Percentiles rank a stretch among this genome's conserved stretches.
These are phyloP conservation scores for Platanus orientalis DNA, from an alignment of 164 flowering plant genomes.

Conservation along the genomic window DNA sequence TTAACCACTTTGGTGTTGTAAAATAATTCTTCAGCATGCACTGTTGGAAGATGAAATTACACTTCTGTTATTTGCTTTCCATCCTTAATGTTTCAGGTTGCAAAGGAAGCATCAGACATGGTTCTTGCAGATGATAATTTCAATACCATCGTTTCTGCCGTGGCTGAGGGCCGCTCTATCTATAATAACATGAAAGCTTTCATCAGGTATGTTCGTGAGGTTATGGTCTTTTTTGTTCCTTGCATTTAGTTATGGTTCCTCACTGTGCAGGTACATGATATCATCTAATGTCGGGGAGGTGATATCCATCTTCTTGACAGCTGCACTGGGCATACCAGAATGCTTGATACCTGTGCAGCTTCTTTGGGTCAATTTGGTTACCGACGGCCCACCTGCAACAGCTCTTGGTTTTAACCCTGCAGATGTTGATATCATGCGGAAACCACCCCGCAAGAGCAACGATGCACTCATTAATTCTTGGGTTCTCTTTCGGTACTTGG, in stretches of 20 bases:
- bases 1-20: no score
- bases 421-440: constrained; percentile 80
- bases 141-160: constrained; percentile 80
- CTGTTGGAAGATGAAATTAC: background rate
- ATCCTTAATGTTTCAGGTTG: constrained; percentile 57
- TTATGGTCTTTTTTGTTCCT: constrained; percentile 3
- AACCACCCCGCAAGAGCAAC: constrained; percentile 81
- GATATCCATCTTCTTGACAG: constrained; percentile 83
- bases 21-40: background rate
- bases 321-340: constrained; percentile 86
- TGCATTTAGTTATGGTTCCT: constrained; percentile 6
- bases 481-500: constrained; percentile 86
- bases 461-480: constrained; percentile 78
- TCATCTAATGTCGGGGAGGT: constrained; percentile 96
- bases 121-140: constrained; percentile 90
- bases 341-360: constrained; percentile 93
- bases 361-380: constrained; percentile 93
- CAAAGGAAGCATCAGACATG: constrained; percentile 97
- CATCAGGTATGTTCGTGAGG: constrained; percentile 45
- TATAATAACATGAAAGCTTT: constrained; percentile 96
- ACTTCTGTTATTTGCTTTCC: background rate
- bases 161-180: constrained; percentile 88
- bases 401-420: constrained; percentile 95
- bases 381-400: constrained; percentile 97
- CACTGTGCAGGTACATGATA: constrained; percentile 78